phyloP scores from a whole-genome alignment of 371 early-diverging fungal genomes.

The Chytridium lagenaria region DNA sequence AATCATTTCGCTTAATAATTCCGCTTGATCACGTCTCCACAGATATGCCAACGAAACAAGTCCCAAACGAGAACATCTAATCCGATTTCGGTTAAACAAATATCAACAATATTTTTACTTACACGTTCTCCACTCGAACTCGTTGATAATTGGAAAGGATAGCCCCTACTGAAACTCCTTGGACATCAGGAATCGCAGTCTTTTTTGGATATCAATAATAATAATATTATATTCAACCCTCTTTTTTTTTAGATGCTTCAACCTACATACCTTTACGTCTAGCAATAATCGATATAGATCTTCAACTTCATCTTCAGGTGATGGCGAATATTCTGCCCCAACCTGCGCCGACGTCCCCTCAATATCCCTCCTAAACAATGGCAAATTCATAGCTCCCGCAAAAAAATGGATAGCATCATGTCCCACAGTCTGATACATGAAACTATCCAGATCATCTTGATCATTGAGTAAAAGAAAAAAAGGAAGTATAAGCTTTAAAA shows the following conservation, averaged over 20 bases:
- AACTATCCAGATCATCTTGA: slow-evolving; percentile 93
- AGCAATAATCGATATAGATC: slow-evolving; percentile 85
- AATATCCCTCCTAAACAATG: slow-evolving; percentile 85
- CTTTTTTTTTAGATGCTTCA: background rate
- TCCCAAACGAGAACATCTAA: slow-evolving; percentile 83
- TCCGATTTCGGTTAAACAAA: too few relatives aligned
- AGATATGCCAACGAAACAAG: slow-evolving; percentile 89
- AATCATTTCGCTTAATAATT: slow-evolving; percentile 94
- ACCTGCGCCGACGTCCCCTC: slow-evolving; percentile 70
- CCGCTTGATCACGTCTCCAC: slow-evolving; percentile 91
- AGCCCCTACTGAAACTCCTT: slow-evolving; percentile 97
- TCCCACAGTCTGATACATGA: slow-evolving; percentile 99
- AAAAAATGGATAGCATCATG: slow-evolving; percentile 87
- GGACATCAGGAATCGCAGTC: slow-evolving; percentile 72
- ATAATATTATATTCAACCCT: background rate
- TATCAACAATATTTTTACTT: slow-evolving; percentile 35
- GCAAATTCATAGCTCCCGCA: slow-evolving; percentile 89
- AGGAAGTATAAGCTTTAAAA: too few relatives aligned
- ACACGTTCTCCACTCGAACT: slow-evolving; percentile 96
- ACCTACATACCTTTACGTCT: slow-evolving; percentile 64
- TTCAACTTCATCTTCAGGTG: slow-evolving; percentile 92
- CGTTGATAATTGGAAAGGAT: slow-evolving; percentile 98
- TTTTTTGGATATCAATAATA: background rate
- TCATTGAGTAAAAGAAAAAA: background rate
- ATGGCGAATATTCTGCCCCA: slow-evolving; percentile 54